Percentiles rank a stretch among this genome's conserved stretches.
These are phyloP conservation scores for Arxiozyma slooffiae DNA, from an alignment of 1,139 yeast species.

Conservation along the genomic window DNA sequence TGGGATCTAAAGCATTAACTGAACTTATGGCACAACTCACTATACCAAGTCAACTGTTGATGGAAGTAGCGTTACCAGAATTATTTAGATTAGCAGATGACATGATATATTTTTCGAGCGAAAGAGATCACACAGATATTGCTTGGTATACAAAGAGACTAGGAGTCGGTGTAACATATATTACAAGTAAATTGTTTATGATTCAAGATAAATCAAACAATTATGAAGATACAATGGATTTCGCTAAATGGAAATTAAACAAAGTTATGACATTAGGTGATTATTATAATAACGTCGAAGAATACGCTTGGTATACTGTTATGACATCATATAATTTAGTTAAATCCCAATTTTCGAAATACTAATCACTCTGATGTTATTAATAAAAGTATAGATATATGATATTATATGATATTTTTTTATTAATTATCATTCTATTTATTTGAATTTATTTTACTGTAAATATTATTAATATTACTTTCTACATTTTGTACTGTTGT, in stretches of 20 bases:
- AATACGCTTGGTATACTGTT: constrained; percentile 68
- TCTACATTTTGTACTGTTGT: background rate
- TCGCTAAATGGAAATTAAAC: constrained; percentile 54
- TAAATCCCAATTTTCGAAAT: constrained; percentile 55
- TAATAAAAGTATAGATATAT: background rate
- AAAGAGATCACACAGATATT: constrained; percentile 62
- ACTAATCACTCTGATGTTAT: background rate
- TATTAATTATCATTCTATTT: too few relatives aligned
- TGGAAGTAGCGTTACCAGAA: constrained; percentile 41
- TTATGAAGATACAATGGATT: constrained; percentile 48
- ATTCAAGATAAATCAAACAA: constrained; percentile 57
- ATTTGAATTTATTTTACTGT: background rate
- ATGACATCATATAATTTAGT: constrained; percentile 57
- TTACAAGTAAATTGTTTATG: constrained; percentile 70
- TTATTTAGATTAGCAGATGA: constrained; percentile 75
- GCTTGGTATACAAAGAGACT: constrained; percentile 89
- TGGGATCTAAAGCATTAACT: constrained; percentile 35
- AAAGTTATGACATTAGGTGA: constrained; percentile 47
- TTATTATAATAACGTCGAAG: constrained; percentile 53
- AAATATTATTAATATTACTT: background rate
- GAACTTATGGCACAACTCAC: constrained; percentile 31
- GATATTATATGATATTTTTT: background rate
- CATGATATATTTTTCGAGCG: constrained; percentile 70
- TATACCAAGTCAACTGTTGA: constrained; percentile 30
- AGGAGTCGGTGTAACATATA: constrained; percentile 59